A percentile compares a stretch with the other conserved stretches of the same genome.
These are phyloP conservation scores for Apiospora kogelbergensis DNA, from an alignment of 2,329 filamentous ascomycete genomes.

Conservation along the genomic window DNA sequence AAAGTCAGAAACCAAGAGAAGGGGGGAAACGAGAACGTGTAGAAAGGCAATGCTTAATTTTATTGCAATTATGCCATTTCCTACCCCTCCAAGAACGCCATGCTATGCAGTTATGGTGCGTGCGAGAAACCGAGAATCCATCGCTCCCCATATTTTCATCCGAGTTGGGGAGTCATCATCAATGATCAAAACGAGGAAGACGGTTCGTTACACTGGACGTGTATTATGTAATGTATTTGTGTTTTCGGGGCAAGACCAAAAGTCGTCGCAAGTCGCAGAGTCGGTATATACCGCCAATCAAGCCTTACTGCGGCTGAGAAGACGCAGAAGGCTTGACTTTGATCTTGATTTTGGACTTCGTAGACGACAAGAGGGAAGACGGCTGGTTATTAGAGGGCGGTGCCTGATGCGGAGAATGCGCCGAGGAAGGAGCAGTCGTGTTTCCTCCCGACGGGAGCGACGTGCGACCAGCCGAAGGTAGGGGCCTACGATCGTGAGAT, in stretches of 20 bases:
- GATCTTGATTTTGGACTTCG: slow-evolving; percentile 28
- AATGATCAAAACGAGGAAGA: not conserved
- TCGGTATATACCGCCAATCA: not conserved
- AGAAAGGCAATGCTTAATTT: not conserved
- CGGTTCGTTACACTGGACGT: not conserved
- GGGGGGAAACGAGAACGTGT: not conserved
- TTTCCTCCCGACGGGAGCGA: slow-evolving; percentile 9
- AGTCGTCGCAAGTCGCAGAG: not conserved
- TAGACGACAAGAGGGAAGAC: slow-evolving; percentile 15
- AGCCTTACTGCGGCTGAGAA: slow-evolving; percentile 11
- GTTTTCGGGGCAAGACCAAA: not conserved
- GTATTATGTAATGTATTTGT: not conserved
- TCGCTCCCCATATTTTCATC: not conserved
- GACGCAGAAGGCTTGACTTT: slow-evolving; percentile 26
- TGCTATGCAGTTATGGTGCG: slow-evolving; percentile 4
- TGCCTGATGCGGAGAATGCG: not conserved
- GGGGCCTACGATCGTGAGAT: slow-evolving; percentile 17
- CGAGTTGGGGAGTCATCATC: not conserved
- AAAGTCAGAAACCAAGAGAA: not conserved
- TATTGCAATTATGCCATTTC: not conserved
- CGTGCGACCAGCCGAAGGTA: slow-evolving; percentile 17
- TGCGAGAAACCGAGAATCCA: not conserved
- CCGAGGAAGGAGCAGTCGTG: slow-evolving; percentile 11
- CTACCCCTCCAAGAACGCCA: not conserved
- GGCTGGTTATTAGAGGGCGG: slow-evolving; percentile 16